Conservation (phyloP, 2,329 filamentous ascomycete species). For the Curvularia sp. region DNA sequence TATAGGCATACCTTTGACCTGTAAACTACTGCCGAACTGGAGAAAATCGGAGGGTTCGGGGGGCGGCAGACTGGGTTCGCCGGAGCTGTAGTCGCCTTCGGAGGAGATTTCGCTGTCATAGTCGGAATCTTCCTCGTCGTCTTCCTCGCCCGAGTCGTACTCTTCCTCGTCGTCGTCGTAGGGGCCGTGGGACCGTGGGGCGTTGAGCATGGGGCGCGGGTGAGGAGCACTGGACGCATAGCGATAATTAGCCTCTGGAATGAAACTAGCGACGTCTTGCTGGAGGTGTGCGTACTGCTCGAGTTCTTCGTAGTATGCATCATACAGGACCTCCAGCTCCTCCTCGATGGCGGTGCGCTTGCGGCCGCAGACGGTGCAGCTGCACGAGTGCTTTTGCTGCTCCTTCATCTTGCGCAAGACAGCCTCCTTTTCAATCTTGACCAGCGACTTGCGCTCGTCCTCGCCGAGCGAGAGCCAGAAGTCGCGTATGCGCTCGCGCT, state of each 20-base stretch:
- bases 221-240: constrained; percentile 61
- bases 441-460: constrained; percentile 90
- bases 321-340: constrained; percentile 95
- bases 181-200: constrained; percentile 69
- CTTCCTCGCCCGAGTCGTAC: constrained; percentile 57
- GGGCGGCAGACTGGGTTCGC: constrained; percentile 69
- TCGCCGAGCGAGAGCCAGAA: constrained; percentile 97
- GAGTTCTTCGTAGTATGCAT: constrained; percentile 97
- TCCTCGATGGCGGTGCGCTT: constrained; percentile 98
- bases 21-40: constrained; percentile 96
- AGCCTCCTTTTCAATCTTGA: constrained; percentile 98
- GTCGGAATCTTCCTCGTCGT: constrained; percentile 61
- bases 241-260: constrained; percentile 70
- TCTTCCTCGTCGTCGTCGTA: constrained; percentile 62
- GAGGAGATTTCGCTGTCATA: constrained; percentile 65
- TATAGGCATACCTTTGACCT: constrained; percentile 74
- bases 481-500: constrained; percentile 95
- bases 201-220: constrained; percentile 64
- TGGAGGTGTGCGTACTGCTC: constrained; percentile 94
- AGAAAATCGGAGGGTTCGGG: constrained; percentile 84
- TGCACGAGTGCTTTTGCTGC: constrained; percentile 98
- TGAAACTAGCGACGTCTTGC: constrained; percentile 73
- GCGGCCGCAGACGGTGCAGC: constrained; percentile 93
- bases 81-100: constrained; percentile 71
- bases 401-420: constrained; percentile 99